These are phyloP conservation scores for Eucalyptus pauciflora DNA, from an alignment of 345 rosid species.

Conservation along the genomic window DNA sequence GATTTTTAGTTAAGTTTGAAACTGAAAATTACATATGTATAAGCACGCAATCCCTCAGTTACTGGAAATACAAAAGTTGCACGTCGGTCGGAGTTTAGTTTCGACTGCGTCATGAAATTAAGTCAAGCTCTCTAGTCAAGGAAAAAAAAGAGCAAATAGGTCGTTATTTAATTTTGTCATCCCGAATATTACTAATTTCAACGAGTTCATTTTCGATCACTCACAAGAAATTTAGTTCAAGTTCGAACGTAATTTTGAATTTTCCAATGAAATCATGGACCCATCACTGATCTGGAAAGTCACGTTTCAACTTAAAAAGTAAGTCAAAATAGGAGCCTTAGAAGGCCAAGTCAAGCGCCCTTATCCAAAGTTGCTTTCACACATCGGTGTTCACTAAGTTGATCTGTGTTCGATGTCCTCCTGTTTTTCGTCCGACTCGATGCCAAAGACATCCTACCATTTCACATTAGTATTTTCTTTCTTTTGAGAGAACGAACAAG, in stretches of 20 bases:
- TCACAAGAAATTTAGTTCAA: background rate
- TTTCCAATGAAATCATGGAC: background rate
- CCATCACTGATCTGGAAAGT: background rate
- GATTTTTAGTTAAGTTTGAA: background rate
- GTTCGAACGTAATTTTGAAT: background rate
- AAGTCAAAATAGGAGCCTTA: background rate
- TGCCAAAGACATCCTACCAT: background rate
- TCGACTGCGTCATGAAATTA: background rate
- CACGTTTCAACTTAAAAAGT: background rate
- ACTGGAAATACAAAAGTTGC: background rate
- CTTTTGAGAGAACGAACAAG: background rate
- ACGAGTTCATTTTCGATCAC: background rate
- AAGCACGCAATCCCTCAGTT: background rate
- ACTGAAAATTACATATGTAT: background rate
- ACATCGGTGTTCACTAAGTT: background rate
- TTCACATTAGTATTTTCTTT: background rate
- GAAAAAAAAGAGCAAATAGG: background rate
- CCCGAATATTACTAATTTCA: no score
- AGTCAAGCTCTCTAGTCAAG: background rate
- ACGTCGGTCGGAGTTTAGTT: background rate
- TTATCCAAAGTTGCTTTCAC: background rate
- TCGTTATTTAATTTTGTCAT: background rate
- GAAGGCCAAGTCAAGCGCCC: background rate
- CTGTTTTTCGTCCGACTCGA: background rate
- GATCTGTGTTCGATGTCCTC: background rate